Evolutionary conservation across 2,329 filamentous ascomycete genomes (phyloP).

Genomic region (Ascochyta koolunga): DNA sequence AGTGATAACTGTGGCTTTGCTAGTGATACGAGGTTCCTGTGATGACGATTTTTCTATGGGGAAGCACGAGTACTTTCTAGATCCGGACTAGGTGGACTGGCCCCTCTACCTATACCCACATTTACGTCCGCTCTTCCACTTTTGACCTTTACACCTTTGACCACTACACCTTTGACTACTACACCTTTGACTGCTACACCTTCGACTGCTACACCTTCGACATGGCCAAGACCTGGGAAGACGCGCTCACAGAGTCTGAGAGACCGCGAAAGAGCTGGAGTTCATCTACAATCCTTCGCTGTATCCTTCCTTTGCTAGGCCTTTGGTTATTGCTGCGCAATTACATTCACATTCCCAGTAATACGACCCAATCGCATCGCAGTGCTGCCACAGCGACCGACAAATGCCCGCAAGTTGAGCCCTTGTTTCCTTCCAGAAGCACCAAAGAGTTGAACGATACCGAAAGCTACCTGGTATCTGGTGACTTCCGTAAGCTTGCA

Average conservation of each 20-base stretch:
- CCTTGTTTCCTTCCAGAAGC: slow-evolving; percentile 29
- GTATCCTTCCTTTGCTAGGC: slow-evolving; percentile 11
- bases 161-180: slow-evolving; percentile 10
- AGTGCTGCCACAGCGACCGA: not conserved
- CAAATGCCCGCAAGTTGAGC: slow-evolving; percentile 39
- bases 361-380: slow-evolving; percentile 17
- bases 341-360: slow-evolving; percentile 18
- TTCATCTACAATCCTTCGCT: slow-evolving; percentile 7
- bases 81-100: slow-evolving; percentile 1
- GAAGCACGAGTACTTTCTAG: slow-evolving; percentile 35
- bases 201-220: slow-evolving; percentile 11
- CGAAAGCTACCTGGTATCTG: slow-evolving; percentile 35
- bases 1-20: not conserved
- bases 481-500: slow-evolving; percentile 37
- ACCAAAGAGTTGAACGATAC: slow-evolving; percentile 38
- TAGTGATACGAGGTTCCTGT: not conserved
- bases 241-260: slow-evolving; percentile 5
- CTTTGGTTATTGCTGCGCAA: slow-evolving; percentile 19
- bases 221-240: slow-evolving; percentile 26
- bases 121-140: slow-evolving; percentile 1
- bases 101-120: slow-evolving; percentile 1
- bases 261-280: slow-evolving; percentile 4
- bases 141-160: slow-evolving; percentile 11
- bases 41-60: slow-evolving; percentile 11
- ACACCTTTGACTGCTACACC: too few species aligned